Evolutionary conservation across 2,329 filamentous ascomycete genomes (phyloP).

Genomic region (Cercospora zeae-maydis): DNA sequence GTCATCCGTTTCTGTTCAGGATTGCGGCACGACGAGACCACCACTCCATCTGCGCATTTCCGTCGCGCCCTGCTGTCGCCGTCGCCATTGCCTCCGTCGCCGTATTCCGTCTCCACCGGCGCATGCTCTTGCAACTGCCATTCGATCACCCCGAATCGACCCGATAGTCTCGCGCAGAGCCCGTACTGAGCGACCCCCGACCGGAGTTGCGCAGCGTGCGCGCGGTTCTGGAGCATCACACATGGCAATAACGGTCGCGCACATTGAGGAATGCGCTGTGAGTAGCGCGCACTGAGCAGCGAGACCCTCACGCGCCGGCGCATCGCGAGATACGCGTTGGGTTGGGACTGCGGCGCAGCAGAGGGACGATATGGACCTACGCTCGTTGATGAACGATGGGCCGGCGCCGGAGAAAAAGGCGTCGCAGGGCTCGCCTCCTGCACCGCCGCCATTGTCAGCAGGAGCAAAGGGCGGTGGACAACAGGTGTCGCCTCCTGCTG

Average conservation of each 20-base stretch:
- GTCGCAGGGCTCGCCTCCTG: slow-evolving; percentile 20
- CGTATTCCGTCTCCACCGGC: neutral
- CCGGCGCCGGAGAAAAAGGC: slow-evolving; percentile 27
- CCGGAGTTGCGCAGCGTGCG: neutral
- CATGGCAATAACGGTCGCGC: slow-evolving; percentile 14
- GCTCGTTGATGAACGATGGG: slow-evolving; percentile 34
- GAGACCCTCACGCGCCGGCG: neutral
- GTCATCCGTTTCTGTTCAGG: slow-evolving; percentile 7
- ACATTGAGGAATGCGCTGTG: neutral
- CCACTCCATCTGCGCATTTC: neutral
- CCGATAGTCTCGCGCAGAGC: neutral
- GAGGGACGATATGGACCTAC: slow-evolving; percentile 32
- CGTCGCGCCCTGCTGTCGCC: neutral
- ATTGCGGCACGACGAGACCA: neutral
- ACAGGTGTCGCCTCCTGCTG: slow-evolving; percentile 17
- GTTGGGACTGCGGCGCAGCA: slow-evolving; percentile 7
- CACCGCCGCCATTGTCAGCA: slow-evolving; percentile 6
- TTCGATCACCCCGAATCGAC: neutral
- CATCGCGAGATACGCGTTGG: neutral
- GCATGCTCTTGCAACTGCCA: neutral
- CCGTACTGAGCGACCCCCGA: slow-evolving; percentile 7
- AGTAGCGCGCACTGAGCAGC: slow-evolving; percentile 5
- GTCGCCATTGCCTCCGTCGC: neutral
- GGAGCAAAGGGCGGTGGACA: slow-evolving; percentile 12
- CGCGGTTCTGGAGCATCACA: slow-evolving; percentile 1